Evolutionary conservation across 1,284 basidiomycete genomes (phyloP).

Genomic region (Hymenochaete sp.): DNA sequence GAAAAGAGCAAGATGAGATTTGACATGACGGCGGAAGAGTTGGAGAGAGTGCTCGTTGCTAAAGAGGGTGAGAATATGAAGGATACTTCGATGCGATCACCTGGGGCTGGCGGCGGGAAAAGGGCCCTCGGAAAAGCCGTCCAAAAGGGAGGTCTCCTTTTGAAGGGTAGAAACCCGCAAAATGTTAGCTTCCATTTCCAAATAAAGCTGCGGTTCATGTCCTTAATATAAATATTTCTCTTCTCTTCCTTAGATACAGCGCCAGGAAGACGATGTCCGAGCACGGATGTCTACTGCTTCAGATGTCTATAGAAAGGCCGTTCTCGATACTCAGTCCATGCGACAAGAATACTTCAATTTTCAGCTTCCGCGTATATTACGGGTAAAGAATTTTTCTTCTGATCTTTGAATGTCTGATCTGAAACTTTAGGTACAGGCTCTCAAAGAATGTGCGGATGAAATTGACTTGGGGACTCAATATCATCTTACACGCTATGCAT

Average conservation of each 20-base stretch:
- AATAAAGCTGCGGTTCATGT: too few relatives aligned
- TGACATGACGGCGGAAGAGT: slow-evolving; percentile 87
- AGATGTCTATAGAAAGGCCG: slow-evolving; percentile 85
- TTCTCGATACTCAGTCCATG: slow-evolving; percentile 83
- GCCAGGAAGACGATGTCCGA: slow-evolving; percentile 93
- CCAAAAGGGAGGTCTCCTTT: slow-evolving; percentile 79
- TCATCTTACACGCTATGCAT: slow-evolving; percentile 91
- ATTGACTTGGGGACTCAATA: slow-evolving; percentile 96
- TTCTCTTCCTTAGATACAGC: slow-evolving; percentile 55
- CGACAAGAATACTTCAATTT: slow-evolving; percentile 98
- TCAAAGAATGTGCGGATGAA: slow-evolving; percentile 95
- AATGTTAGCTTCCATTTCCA: slow-evolving; percentile 48
- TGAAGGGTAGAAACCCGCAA: slow-evolving; percentile 92
- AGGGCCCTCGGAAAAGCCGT: slow-evolving; percentile 81
- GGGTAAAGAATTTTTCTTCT: slow-evolving; percentile 48
- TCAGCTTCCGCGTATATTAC: slow-evolving; percentile 86
- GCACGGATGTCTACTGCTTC: slow-evolving; percentile 77
- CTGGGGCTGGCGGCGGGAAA: slow-evolving; percentile 49
- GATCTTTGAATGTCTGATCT: neutral
- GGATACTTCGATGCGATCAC: slow-evolving; percentile 59
- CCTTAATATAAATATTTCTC: slow-evolving; percentile 11
- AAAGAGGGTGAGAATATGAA: slow-evolving; percentile 90
- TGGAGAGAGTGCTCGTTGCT: slow-evolving; percentile 87
- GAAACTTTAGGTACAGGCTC: slow-evolving; percentile 42
- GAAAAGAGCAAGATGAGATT: slow-evolving; percentile 87